These are phyloP conservation scores for Penicillium simplicissimum DNA, from an alignment of 495 filamentous ascomycete species.

Conservation along the genomic window DNA sequence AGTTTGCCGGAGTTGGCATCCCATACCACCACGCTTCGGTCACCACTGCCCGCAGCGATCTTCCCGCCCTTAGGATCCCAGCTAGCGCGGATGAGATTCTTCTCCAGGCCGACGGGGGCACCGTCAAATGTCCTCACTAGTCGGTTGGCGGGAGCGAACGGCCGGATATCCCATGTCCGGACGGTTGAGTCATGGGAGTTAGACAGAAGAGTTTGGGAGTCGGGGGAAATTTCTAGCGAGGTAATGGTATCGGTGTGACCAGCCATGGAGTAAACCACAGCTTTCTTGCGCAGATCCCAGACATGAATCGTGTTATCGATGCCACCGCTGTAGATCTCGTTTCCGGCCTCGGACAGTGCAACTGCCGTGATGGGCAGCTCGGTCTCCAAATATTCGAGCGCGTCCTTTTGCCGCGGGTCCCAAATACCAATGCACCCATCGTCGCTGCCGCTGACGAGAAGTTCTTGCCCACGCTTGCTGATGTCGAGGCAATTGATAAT, in stretches of 20 bases:
- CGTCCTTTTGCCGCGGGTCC: constrained; percentile 92
- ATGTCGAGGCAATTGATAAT: constrained; percentile 89
- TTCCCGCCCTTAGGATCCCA: constrained; percentile 87
- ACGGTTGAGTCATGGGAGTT: constrained; percentile 93
- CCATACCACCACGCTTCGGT: constrained; percentile 91
- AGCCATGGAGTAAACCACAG: constrained; percentile 79
- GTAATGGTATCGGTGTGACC: constrained; percentile 93
- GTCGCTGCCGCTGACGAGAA: constrained; percentile 85
- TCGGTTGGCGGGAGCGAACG: constrained; percentile 86
- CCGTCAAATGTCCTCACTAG: constrained; percentile 86
- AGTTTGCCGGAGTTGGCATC: constrained; percentile 79
- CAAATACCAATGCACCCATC: constrained; percentile 95
- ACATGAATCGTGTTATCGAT: constrained; percentile 98
- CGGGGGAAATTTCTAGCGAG: constrained; percentile 84
- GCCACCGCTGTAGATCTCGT: constrained; percentile 91
- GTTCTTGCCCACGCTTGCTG: constrained; percentile 82
- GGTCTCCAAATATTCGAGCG: constrained; percentile 83
- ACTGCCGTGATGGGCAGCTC: constrained; percentile 93
- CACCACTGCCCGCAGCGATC: constrained; percentile 86
- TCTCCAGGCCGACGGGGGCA: constrained; percentile 81
- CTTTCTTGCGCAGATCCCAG: constrained; percentile 93
- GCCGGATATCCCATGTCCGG: constrained; percentile 92
- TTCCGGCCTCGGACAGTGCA: constrained; percentile 86
- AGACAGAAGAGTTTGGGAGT: constrained; percentile 85
- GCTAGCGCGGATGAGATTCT: constrained; percentile 87